Evolutionary conservation across 2,329 filamentous ascomycete genomes (phyloP).

Genomic region (Cladorrhinum sp.): DNA sequence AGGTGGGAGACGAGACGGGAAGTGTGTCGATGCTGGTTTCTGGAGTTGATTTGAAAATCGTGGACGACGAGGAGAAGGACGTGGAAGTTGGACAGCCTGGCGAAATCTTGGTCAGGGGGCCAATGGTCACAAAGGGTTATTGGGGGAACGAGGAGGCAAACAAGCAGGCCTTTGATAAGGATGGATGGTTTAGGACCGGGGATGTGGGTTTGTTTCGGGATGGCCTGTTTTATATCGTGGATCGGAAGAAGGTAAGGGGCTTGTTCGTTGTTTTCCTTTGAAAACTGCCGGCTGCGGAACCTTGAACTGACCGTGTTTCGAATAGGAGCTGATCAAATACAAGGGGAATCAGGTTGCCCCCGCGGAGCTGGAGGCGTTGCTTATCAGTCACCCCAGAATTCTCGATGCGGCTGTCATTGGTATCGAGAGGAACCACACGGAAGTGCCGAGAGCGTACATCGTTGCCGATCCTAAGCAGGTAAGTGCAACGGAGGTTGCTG

Average conservation of each 20-base stretch:
- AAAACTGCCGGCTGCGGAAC: background rate
- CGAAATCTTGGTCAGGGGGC: slow-evolving; percentile 67
- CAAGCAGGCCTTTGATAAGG: slow-evolving; percentile 50
- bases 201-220: slow-evolving; percentile 72
- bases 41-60: slow-evolving; percentile 35
- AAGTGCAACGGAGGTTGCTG: slow-evolving; percentile 21
- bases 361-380: slow-evolving; percentile 56
- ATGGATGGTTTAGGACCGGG: slow-evolving; percentile 73
- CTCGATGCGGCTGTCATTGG: slow-evolving; percentile 62
- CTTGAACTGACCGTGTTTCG: slow-evolving; percentile 2
- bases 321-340: slow-evolving; percentile 57
- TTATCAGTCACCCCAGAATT: slow-evolving; percentile 41
- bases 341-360: slow-evolving; percentile 67
- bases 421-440: slow-evolving; percentile 43
- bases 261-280: background rate
- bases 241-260: slow-evolving; percentile 64
- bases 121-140: slow-evolving; percentile 70
- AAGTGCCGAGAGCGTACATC: slow-evolving; percentile 41
- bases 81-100: slow-evolving; percentile 45
- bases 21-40: slow-evolving; percentile 44
- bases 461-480: slow-evolving; percentile 24
- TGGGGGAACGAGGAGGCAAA: slow-evolving; percentile 66
- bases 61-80: slow-evolving; percentile 40
- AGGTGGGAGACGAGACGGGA: slow-evolving; percentile 37
- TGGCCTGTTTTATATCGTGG: slow-evolving; percentile 73